Evolutionary conservation across 371 early-diverging fungal genomes (phyloP), one percentile per base, ranked within the genome.

Genomic region (Encephalitozoon intestinalis): DNA sequence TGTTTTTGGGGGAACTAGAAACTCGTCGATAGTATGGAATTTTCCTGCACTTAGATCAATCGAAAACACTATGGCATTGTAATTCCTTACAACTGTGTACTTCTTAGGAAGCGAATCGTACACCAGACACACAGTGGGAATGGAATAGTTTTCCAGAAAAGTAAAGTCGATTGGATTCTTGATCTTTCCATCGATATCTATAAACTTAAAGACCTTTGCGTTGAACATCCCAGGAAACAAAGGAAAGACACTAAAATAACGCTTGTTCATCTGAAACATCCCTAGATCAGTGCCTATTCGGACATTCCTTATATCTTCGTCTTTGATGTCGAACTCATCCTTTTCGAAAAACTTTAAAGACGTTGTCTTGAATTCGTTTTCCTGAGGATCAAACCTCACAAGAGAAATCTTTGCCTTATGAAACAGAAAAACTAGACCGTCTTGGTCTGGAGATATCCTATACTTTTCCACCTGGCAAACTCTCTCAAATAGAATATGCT

Each of bases 401-500:
- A 66, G 31, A 31, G 44, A 63, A 18, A 72, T 41, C 63, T 64
- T 72, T 2, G 63, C 46, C 18, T 34, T 46, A 12, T 64, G 50
- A 28, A 63, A 72, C 28, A 58, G 23, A 31, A 72, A 23, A 11
- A 51, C 28, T 25, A 72, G 12, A 8, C 72, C 72, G 26, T 72
- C 72, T 9, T 37, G 12, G 0, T 41, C 49, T 3, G 21, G 23
- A 34, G 34, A 39, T 25, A 63, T 41, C 30, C 40, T 43, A 25
- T 72, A 72, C 11, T 50, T 72, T 39, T 72, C 72, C 15, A 72
- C 43, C 28, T 58, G 72, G 54, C 54, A 46, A 25, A 72, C 46
- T 12, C 44, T 64, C 31, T 72, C 72, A 37, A 72, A 31, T 9
- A 72, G 44, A 5, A 72, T 21, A n/a, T 72, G 6, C 9, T 72